Evolutionary conservation across 1,284 basidiomycete genomes (phyloP).

Genomic region (Fomitopsis palustris): DNA sequence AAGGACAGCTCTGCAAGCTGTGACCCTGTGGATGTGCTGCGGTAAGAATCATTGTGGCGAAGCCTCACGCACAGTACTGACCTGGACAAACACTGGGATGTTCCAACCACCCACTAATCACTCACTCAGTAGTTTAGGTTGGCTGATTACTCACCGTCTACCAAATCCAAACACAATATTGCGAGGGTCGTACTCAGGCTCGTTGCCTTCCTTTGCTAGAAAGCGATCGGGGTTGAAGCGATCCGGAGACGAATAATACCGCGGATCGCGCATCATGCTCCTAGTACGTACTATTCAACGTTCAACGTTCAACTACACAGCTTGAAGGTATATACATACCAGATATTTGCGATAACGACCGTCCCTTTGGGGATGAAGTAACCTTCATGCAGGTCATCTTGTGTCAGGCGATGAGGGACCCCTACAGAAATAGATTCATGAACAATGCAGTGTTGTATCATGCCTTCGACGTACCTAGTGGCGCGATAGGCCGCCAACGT

Average conservation of each 20-base stretch:
- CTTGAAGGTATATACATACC: constrained; percentile 8
- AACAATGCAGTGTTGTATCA: neutral
- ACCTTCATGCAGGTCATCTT: constrained; percentile 27
- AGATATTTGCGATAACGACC: constrained; percentile 25
- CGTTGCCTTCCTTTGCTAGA: constrained; percentile 15
- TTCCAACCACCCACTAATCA: neutral
- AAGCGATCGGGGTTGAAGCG: constrained; percentile 31
- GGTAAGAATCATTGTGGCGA: neutral
- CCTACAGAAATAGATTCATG: constrained; percentile 7
- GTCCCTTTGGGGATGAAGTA: constrained; percentile 28
- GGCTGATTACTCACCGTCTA: constrained; percentile 11
- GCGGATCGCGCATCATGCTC: constrained; percentile 28
- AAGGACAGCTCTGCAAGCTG: constrained; percentile 32
- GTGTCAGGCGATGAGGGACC: constrained; percentile 22
- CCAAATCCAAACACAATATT: constrained; percentile 26
- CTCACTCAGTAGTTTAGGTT: neutral
- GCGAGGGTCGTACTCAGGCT: constrained; percentile 23
- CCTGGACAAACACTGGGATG: constrained; percentile 14
- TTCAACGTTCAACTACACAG: too few relatives aligned
- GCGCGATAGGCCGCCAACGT: constrained; percentile 27
- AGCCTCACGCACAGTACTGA: neutral
- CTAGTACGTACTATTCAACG: constrained; percentile 12
- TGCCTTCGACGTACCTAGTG: constrained; percentile 16
- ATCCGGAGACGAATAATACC: constrained; percentile 17
- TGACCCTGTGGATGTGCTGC: constrained; percentile 10